Evolutionary conservation across 73 alveolate genomes (phyloP).

Genomic region (Paramecium primaurelia): DNA sequence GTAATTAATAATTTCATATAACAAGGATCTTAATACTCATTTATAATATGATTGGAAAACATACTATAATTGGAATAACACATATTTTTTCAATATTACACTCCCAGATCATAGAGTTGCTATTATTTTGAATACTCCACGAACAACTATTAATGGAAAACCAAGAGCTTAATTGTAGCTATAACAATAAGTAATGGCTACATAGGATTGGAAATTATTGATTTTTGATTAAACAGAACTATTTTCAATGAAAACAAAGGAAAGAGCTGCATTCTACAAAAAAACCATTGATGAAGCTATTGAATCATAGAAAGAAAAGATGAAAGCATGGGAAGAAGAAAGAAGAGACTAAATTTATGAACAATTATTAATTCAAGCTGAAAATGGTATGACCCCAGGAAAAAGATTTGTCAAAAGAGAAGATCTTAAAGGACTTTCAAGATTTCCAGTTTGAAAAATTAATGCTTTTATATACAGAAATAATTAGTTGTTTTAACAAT

Average conservation of each 20-base stretch:
- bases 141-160: background rate
- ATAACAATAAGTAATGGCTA: background rate
- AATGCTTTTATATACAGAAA: no score
- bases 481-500: no score
- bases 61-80: no score
- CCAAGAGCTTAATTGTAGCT: slow-evolving; percentile 24
- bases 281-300: slow-evolving; percentile 16
- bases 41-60: no score
- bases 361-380: background rate
- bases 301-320: background rate
- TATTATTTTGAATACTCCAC: no score
- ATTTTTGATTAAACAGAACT: background rate
- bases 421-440: slow-evolving; percentile 21
- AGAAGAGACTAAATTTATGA: slow-evolving; percentile 13
- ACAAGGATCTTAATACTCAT: no score
- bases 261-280: background rate
- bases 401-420: slow-evolving; percentile 1
- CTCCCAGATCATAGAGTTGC: no score
- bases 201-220: slow-evolving; percentile 30
- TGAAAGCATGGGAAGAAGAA: slow-evolving; percentile 25
- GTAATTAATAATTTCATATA: no score
- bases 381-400: slow-evolving; percentile 23
- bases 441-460: background rate
- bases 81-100: no score
- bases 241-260: background rate